Base-by-base conservation (phyloP, 148 eudicot genomes). In the Rhododendron mucronatum region DNA sequence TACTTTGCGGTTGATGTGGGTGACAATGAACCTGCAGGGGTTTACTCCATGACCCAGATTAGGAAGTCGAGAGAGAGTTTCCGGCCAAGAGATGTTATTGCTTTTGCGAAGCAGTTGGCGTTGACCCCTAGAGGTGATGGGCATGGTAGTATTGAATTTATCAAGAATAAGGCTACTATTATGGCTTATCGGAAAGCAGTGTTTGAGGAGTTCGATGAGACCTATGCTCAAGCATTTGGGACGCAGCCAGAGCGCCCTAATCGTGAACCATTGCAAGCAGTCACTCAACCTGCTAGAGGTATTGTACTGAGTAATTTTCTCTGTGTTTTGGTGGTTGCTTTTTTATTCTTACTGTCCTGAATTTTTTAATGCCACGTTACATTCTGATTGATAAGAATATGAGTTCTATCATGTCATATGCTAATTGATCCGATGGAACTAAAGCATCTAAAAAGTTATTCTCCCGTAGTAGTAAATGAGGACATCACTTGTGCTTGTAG, bases 141-240 rank as follows among this genome's bases (percentile, higher is more conserved):
- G 37, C 69, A 61, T 50, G 84, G 50, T 86, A 87, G 73, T 85
- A 86, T 94, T 78, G 89, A 93, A 44, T 91, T 91, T 88, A 78
- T 94, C 12, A 90, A 91, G 90, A 88, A 90, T 20, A 95, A 91
- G 88, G 91, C 99, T 48, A 85, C 88, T 23, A 91, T 90, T 77
- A 82, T 94, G 88, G 96, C 98, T 84, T 95, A 91, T 82, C 93
- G 99, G 61, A 92, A 88, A 88, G 92, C 98, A 1, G 59, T 86
- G 8, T 97, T 90, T 84, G 98, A 93, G 91, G 99, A 95, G 88
- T 93, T 92, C 88, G 98, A 97, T 85, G 96, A 92, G 86, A 93
- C 99, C 12, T 97, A 97, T 92, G 95, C 95, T 37, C 94, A 97
- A 84, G 99, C 98, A 59, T 95, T 97, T 91, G 96, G 96, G 63